These are phyloP conservation scores for Nectriaceae sp. DNA, from an alignment of 2,329 filamentous ascomycete genomes.

Conservation along the genomic window DNA sequence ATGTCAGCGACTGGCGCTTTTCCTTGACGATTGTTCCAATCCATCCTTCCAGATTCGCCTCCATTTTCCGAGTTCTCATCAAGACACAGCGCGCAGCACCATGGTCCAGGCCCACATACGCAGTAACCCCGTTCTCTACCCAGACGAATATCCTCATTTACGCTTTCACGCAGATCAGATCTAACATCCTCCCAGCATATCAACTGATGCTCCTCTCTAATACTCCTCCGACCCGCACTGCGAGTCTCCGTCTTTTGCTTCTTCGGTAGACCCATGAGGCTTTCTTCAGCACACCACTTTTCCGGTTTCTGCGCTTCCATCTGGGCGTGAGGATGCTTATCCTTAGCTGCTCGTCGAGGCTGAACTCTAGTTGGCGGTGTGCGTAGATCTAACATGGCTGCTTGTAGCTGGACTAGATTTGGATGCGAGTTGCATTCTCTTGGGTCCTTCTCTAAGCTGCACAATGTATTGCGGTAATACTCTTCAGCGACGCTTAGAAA, in stretches of 20 bases:
- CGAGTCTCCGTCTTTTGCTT: not conserved
- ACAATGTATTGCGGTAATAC: not conserved
- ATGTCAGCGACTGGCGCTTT: slow-evolving; percentile 3
- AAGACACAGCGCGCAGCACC: slow-evolving; percentile 1
- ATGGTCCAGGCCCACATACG: not conserved
- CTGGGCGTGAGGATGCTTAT: not conserved
- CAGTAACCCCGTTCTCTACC: not conserved
- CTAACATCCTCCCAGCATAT: not conserved
- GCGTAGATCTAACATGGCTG: no score
- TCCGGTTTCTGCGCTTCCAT: not conserved
- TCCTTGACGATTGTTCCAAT: not conserved
- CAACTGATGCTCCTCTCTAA: not conserved
- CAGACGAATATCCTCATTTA: not conserved
- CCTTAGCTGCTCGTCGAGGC: slow-evolving; percentile 5
- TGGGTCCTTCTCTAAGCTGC: no score
- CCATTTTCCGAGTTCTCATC: not conserved
- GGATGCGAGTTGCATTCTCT: not conserved
- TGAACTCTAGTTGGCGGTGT: slow-evolving; percentile 4
- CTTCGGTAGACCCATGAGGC: not conserved
- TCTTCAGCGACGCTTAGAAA: slow-evolving; percentile 3
- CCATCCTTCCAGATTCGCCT: not conserved
- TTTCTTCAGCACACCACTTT: not conserved
- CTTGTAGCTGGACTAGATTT: not conserved
- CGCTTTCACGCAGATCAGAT: not conserved
- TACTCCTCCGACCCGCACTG: not conserved